Evolutionary conservation across 2,329 filamentous ascomycete genomes (phyloP).

Genomic region (Neonectria ditissima): DNA sequence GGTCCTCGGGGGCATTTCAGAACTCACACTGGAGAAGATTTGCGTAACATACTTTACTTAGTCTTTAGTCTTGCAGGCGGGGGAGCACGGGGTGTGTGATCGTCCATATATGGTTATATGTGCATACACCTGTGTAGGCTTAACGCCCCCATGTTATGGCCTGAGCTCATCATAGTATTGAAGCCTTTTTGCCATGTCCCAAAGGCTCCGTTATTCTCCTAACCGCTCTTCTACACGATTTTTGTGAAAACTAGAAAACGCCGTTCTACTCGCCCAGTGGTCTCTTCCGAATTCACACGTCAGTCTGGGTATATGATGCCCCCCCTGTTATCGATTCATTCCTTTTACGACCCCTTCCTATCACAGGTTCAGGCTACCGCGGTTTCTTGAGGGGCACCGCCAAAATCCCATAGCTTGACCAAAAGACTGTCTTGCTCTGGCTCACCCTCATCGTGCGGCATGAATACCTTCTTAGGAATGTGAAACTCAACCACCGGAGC

Average conservation of each 20-base stretch:
- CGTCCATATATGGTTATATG: no score
- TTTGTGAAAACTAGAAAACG: neutral
- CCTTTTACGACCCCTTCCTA: neutral
- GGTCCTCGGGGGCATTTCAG: no score
- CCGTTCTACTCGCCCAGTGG: neutral
- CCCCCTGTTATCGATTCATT: neutral
- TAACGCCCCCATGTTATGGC: no score
- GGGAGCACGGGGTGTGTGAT: no score
- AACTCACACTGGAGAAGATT: no score
- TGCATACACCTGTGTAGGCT: no score
- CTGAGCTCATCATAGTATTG: no score
- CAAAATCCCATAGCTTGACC: constrained; percentile 72
- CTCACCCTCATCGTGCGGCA: constrained; percentile 61
- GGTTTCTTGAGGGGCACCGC: constrained; percentile 24
- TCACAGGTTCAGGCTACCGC: constrained; percentile 20
- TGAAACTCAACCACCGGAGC: constrained; percentile 91
- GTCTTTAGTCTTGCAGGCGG: no score
- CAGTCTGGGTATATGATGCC: constrained; percentile 25
- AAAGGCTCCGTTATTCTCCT: neutral
- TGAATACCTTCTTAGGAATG: constrained; percentile 87
- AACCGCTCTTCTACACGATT: neutral
- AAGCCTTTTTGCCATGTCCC: neutral
- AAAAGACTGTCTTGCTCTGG: constrained; percentile 66
- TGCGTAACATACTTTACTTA: no score
- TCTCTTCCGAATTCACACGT: constrained; percentile 2